phyloP scores from a whole-genome alignment of 768 basidiomycete species.

The Scleroderma citrinum region DNA sequence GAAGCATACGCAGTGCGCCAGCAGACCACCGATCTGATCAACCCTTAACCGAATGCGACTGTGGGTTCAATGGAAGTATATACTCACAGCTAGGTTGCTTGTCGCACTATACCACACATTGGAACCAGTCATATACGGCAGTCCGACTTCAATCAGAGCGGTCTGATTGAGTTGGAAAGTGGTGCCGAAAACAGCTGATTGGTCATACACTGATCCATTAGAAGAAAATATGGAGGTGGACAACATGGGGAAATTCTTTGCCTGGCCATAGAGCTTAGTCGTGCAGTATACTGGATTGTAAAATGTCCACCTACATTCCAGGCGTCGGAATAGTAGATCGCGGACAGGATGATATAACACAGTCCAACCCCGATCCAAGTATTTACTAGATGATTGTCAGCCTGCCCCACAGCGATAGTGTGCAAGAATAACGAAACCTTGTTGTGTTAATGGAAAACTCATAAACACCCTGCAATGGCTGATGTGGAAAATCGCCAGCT shows the following conservation, averaged over 20 bases:
- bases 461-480: constrained; percentile 25
- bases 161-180: constrained; percentile 50
- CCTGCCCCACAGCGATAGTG: neutral
- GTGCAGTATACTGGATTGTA: too few species aligned
- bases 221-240: constrained; percentile 51
- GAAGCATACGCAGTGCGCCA: constrained; percentile 52
- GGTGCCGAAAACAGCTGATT: constrained; percentile 46
- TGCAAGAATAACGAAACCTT: constrained; percentile 31
- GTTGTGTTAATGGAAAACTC: constrained; percentile 52
- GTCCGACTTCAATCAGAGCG: constrained; percentile 43
- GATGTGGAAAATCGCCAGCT: too few species aligned
- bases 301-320: constrained; percentile 44
- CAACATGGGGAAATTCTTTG: constrained; percentile 35
- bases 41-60: neutral
- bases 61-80: neutral
- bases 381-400: constrained; percentile 35
- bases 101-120: constrained; percentile 49
- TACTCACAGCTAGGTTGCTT: constrained; percentile 40
- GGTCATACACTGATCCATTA: constrained; percentile 53
- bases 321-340: constrained; percentile 55
- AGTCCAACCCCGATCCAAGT: constrained; percentile 49
- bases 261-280: too few species aligned
- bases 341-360: constrained; percentile 49
- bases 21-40: constrained; percentile 50
- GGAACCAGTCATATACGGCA: constrained; percentile 46